A percentile compares a stretch with the other conserved stretches of the same genome.
phyloP scores from a whole-genome alignment of 805 yeast species.

The Saturnispora ahearnii region DNA sequence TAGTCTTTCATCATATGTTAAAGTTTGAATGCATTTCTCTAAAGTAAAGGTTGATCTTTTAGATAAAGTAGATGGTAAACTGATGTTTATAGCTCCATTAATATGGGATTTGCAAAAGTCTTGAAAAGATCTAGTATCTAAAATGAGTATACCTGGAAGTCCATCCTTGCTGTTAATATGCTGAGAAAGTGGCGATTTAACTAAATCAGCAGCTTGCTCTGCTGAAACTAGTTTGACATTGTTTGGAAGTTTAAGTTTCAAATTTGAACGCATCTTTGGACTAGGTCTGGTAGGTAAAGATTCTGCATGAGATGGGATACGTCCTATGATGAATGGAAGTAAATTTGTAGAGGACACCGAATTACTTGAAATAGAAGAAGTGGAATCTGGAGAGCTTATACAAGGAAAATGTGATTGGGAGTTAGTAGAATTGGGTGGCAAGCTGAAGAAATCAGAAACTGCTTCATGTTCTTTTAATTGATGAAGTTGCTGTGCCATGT shows the following conservation, averaged over 20 bases:
- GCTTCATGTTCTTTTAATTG: slow-evolving; percentile 4
- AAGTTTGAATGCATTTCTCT: slow-evolving; percentile 49
- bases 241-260: not conserved
- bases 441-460: not conserved
- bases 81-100: slow-evolving; percentile 57
- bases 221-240: not conserved
- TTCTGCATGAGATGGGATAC: not conserved
- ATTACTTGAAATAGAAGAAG: not conserved
- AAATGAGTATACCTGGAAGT: slow-evolving; percentile 33
- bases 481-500: not conserved
- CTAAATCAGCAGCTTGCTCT: slow-evolving; percentile 14
- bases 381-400: not conserved
- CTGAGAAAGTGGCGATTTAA: slow-evolving; percentile 9
- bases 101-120: slow-evolving; percentile 58
- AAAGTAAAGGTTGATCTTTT: slow-evolving; percentile 67
- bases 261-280: not conserved
- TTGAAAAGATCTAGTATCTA: slow-evolving; percentile 77
- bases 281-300: not conserved
- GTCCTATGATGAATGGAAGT: not conserved
- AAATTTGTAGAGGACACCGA: not conserved
- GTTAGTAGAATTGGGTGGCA: not conserved
- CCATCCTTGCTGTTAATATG: slow-evolving; percentile 13
- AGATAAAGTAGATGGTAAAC: slow-evolving; percentile 82
- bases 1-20: slow-evolving; percentile 43
- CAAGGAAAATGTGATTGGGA: not conserved